Evolutionary conservation across 208 protist genomes (phyloP).

Genomic region (Acanthamoeba healyi): DNA sequence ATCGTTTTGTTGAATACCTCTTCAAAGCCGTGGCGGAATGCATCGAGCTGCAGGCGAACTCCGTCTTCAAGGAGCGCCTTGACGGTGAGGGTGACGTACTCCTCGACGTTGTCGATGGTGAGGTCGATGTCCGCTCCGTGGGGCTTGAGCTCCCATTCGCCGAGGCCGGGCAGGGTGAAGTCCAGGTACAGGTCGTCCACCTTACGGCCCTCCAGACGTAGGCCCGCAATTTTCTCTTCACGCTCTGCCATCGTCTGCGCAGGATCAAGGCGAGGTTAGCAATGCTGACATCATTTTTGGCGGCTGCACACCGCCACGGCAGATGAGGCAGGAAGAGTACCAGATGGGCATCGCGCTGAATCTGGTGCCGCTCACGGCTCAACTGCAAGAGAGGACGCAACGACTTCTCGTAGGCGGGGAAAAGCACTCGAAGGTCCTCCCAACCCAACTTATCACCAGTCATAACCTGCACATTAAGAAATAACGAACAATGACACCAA

Average conservation of each 20-base stretch:
- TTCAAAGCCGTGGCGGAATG: conserved; percentile 82
- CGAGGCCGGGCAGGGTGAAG: conserved; percentile 83
- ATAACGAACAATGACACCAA: too few relatives aligned
- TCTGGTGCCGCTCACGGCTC: conserved; percentile 68
- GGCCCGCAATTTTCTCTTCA: not conserved
- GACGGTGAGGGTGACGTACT: conserved; percentile 82
- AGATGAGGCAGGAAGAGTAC: not conserved
- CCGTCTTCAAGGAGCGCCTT: conserved; percentile 76
- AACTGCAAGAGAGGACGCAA: conserved; percentile 79
- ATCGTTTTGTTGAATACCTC: conserved; percentile 68
- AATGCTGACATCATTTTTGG: too few relatives aligned
- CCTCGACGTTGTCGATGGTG: conserved; percentile 79
- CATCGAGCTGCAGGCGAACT: conserved; percentile 78
- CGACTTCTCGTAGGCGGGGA: conserved; percentile 75
- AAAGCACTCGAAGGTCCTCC: conserved; percentile 80
- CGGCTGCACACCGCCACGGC: not conserved
- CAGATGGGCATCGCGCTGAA: conserved; percentile 27
- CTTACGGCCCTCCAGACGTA: conserved; percentile 6
- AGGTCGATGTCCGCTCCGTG: conserved; percentile 76
- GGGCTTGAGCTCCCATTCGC: conserved; percentile 77
- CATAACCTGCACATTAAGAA: conserved; percentile 50
- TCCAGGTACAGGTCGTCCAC: conserved; percentile 84
- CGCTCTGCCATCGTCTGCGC: conserved; percentile 12
- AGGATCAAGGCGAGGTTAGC: not conserved
- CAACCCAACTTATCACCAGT: conserved; percentile 73